A percentile compares a stretch with the other conserved stretches of the same genome.
phyloP scores from a whole-genome alignment of 805 yeast species.

The Wickerhamiella allomyrinae region DNA sequence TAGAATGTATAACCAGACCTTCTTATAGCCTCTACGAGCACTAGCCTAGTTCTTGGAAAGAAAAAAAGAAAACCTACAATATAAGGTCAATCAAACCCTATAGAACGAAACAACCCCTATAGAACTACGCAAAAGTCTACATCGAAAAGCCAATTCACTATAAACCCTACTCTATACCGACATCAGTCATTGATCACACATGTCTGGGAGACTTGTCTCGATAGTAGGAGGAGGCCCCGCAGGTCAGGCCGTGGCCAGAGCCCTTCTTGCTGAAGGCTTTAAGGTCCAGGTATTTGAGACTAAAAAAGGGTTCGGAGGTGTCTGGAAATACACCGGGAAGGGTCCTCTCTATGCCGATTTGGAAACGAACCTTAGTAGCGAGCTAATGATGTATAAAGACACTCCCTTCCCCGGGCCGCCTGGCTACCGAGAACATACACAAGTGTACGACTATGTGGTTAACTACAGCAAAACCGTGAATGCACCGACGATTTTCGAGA shows the following conservation, averaged over 20 bases:
- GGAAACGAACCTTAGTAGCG: constrained; percentile 55
- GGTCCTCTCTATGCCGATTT: constrained; percentile 47
- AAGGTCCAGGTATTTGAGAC: constrained; percentile 47
- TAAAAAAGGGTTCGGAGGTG: constrained; percentile 52
- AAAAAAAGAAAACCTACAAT: too few species aligned
- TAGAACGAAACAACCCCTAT: too few species aligned
- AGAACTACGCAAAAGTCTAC: too few species aligned
- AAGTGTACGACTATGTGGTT: constrained; percentile 47
- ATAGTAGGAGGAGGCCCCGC: constrained; percentile 71
- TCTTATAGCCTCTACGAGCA: too few species aligned
- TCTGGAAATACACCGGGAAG: constrained; percentile 50
- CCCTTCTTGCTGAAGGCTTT: constrained; percentile 39
- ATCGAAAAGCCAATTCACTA: neutral
- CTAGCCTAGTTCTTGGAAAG: too few species aligned
- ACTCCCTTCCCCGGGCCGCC: constrained; percentile 37
- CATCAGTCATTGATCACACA: too few species aligned
- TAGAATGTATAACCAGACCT: too few species aligned
- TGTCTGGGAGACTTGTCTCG: constrained; percentile 38
- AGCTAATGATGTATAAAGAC: constrained; percentile 49
- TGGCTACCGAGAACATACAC: constrained; percentile 43
- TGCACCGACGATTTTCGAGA: constrained; percentile 30
- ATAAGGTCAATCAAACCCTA: too few species aligned
- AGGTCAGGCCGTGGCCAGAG: constrained; percentile 53
- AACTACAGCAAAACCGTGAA: constrained; percentile 35
- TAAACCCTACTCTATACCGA: too few species aligned